A percentile compares a stretch with the other conserved stretches of the same genome.
Evolutionary conservation across 805 yeast species (phyloP).

Genomic region (Ogataea populi-albae): DNA sequence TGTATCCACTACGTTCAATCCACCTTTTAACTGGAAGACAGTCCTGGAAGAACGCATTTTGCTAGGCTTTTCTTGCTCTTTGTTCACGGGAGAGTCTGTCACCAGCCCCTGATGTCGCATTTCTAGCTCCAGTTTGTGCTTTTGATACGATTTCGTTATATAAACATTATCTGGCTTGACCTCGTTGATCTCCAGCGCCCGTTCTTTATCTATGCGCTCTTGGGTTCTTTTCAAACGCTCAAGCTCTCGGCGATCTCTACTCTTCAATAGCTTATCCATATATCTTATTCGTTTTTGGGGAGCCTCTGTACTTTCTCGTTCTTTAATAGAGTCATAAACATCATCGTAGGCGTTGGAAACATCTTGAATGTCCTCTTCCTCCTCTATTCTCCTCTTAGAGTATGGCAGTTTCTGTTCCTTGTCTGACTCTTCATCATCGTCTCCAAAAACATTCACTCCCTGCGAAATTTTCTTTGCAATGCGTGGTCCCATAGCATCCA

Average conservation of each 20-base stretch:
- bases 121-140: conserved; percentile 28
- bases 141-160: conserved; percentile 47
- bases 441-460: conserved; percentile 3
- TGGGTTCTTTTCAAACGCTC: conserved; percentile 43
- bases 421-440: conserved; percentile 2
- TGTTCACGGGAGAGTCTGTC: not conserved
- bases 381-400: conserved; percentile 1
- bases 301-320: conserved; percentile 22
- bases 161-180: conserved; percentile 42
- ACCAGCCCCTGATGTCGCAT: not conserved
- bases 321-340: conserved; percentile 42
- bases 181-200: conserved; percentile 39
- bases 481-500: no score
- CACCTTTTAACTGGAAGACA: not conserved
- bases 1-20: not conserved
- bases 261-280: conserved; percentile 40
- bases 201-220: conserved; percentile 35
- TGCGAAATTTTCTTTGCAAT: no score
- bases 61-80: not conserved
- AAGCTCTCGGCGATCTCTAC: conserved; percentile 43
- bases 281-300: conserved; percentile 29
- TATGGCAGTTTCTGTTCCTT: conserved; percentile 2
- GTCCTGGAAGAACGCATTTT: no score
- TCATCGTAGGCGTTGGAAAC: conserved; percentile 41
- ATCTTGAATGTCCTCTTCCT: not conserved